Evolutionary conservation across 495 filamentous ascomycete genomes (phyloP).

Genomic region (Penicillium chermesinum): DNA sequence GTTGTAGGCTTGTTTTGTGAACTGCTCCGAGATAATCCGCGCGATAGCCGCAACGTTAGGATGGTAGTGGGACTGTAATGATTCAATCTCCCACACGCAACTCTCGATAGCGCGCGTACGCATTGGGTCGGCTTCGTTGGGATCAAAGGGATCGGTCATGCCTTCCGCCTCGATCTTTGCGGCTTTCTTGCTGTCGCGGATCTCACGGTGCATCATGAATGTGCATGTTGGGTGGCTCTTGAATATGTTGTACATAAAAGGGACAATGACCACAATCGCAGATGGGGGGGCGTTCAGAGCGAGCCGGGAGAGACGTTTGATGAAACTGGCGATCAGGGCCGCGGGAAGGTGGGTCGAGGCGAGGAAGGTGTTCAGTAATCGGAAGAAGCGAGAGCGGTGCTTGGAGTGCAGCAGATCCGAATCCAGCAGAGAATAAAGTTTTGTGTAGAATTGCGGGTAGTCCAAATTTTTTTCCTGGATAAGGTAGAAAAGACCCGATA

Average conservation of each 20-base stretch:
- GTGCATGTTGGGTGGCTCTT: slow-evolving; percentile 85
- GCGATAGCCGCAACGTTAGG: slow-evolving; percentile 93
- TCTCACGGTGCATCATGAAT: slow-evolving; percentile 88
- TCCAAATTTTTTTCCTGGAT: slow-evolving; percentile 91
- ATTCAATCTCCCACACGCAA: slow-evolving; percentile 90
- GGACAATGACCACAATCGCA: slow-evolving; percentile 81
- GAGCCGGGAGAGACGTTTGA: slow-evolving; percentile 83
- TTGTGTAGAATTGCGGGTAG: slow-evolving; percentile 90
- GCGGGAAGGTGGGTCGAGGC: slow-evolving; percentile 91
- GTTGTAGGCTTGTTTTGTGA: slow-evolving; percentile 89
- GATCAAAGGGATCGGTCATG: slow-evolving; percentile 74
- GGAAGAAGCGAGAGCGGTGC: slow-evolving; percentile 89
- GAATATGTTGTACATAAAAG: slow-evolving; percentile 93
- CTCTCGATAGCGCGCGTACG: slow-evolving; percentile 84
- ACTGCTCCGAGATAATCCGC: slow-evolving; percentile 93
- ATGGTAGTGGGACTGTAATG: slow-evolving; percentile 88
- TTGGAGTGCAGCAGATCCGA: slow-evolving; percentile 83
- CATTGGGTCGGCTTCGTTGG: slow-evolving; percentile 73
- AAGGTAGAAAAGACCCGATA: slow-evolving; percentile 92
- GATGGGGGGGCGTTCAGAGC: slow-evolving; percentile 79
- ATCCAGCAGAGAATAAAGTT: slow-evolving; percentile 88
- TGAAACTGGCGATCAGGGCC: slow-evolving; percentile 85
- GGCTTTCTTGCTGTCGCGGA: slow-evolving; percentile 50
- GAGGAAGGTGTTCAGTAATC: slow-evolving; percentile 86
- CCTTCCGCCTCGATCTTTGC: slow-evolving; percentile 58